phyloP scores from a whole-genome alignment of 495 filamentous ascomycete species.

The Podospora pseudoanserina region DNA sequence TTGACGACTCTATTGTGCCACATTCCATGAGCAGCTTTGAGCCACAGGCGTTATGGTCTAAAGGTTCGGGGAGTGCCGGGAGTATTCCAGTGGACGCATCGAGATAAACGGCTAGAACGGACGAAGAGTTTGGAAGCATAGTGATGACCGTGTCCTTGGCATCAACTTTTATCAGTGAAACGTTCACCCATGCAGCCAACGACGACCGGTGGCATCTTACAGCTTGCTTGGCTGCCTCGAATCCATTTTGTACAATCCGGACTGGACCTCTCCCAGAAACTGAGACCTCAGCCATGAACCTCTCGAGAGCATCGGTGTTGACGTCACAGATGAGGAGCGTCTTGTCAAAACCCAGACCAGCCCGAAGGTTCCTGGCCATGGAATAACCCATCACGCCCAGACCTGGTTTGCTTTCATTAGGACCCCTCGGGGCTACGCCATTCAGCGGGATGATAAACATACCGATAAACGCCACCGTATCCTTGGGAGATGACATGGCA shows the following conservation, averaged over 20 bases:
- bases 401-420: slow-evolving; percentile 15
- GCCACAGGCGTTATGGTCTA: neutral
- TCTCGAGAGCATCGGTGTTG: slow-evolving; percentile 35
- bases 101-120: slow-evolving; percentile 40
- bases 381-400: slow-evolving; percentile 44
- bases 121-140: slow-evolving; percentile 37
- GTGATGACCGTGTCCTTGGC: slow-evolving; percentile 39
- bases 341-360: slow-evolving; percentile 37
- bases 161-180: neutral
- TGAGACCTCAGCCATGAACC: slow-evolving; percentile 33
- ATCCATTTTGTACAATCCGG: slow-evolving; percentile 24
- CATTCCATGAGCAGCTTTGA: slow-evolving; percentile 42
- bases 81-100: slow-evolving; percentile 39
- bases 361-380: slow-evolving; percentile 51
- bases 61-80: slow-evolving; percentile 21
- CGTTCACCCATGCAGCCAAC: neutral
- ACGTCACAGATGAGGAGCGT: slow-evolving; percentile 47
- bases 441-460: neutral
- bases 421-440: too few species aligned
- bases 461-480: slow-evolving; percentile 32
- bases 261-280: slow-evolving; percentile 25
- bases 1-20: slow-evolving; percentile 44
- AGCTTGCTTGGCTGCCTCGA: slow-evolving; percentile 42
- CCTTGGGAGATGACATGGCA: slow-evolving; percentile 14
- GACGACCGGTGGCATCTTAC: slow-evolving; percentile 21